Conservation (phyloP, 208 protist species). For the Phytomonas sp. region DNA sequence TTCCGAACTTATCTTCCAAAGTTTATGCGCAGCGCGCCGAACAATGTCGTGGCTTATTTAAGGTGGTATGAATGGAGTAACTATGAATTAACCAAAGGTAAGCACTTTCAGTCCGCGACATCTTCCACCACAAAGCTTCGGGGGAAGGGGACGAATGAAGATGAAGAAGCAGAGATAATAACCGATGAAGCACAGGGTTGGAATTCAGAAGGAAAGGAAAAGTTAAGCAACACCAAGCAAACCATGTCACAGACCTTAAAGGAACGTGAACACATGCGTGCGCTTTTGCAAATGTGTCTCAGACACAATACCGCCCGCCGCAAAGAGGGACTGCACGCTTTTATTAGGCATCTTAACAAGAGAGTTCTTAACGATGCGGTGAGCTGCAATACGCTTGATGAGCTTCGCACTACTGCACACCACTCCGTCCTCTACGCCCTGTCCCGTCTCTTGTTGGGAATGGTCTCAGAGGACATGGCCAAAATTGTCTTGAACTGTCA, state of each 20-base stretch:
- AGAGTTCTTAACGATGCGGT: conserved; percentile 53
- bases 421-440: conserved; percentile 75
- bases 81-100: conserved; percentile 41
- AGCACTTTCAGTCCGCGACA: neutral
- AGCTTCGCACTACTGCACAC: conserved; percentile 60
- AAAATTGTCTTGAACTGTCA: conserved; percentile 73
- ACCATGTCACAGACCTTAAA: conserved; percentile 60
- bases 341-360: conserved; percentile 74
- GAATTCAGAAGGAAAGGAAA: conserved; percentile 9
- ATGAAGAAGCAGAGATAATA: neutral
- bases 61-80: conserved; percentile 83
- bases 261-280: conserved; percentile 73
- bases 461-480: conserved; percentile 75
- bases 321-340: conserved; percentile 70
- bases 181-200: neutral
- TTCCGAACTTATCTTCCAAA: conserved; percentile 67
- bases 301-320: conserved; percentile 68
- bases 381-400: conserved; percentile 54
- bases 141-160: conserved; percentile 6
- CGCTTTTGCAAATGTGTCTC: conserved; percentile 78
- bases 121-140: conserved; percentile 9
- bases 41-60: conserved; percentile 47
- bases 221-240: conserved; percentile 36
- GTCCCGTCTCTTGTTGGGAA: conserved; percentile 73
- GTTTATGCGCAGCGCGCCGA: conserved; percentile 54